These are phyloP conservation scores for Verruconis gallopava DNA, from an alignment of 2,329 filamentous ascomycete species.

Conservation along the genomic window DNA sequence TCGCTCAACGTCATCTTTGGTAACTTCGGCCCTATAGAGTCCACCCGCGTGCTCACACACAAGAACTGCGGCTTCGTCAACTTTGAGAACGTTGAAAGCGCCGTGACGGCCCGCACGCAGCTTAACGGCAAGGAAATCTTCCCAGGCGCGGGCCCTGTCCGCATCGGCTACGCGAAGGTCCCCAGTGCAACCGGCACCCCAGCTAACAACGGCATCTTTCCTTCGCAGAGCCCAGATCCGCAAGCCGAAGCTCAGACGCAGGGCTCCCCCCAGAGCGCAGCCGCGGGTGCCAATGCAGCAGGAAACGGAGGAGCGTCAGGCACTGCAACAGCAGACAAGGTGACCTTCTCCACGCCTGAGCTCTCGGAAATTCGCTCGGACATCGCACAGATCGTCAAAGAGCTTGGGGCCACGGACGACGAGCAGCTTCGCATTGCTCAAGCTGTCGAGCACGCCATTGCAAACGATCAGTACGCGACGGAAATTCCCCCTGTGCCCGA, in stretches of 20 bases:
- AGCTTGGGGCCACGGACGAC: slow-evolving; percentile 75
- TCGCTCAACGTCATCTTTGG: slow-evolving; percentile 93
- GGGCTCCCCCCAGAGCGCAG: slow-evolving; percentile 24
- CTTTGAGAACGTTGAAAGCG: slow-evolving; percentile 83
- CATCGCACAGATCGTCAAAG: slow-evolving; percentile 72
- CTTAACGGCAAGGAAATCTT: slow-evolving; percentile 98
- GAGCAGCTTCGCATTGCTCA: slow-evolving; percentile 60
- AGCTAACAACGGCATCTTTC: slow-evolving; percentile 74
- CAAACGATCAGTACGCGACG: slow-evolving; percentile 56
- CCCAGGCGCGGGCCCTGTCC: slow-evolving; percentile 83
- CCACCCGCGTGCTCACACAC: slow-evolving; percentile 85
- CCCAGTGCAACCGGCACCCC: slow-evolving; percentile 81
- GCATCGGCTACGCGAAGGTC: slow-evolving; percentile 96
- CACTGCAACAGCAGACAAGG: slow-evolving; percentile 21
- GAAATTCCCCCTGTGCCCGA: slow-evolving; percentile 87
- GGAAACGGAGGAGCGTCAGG: no score
- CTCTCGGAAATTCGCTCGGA: slow-evolving; percentile 69
- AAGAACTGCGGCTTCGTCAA: slow-evolving; percentile 99
- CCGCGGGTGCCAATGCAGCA: slow-evolving; percentile 30
- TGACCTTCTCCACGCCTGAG: slow-evolving; percentile 54
- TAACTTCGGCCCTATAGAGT: slow-evolving; percentile 80
- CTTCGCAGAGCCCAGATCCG: slow-evolving; percentile 83
- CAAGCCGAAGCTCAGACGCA: slow-evolving; percentile 35
- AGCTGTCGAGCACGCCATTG: slow-evolving; percentile 64
- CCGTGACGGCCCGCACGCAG: slow-evolving; percentile 71